Evolutionary conservation across 2,329 filamentous ascomycete species (phyloP), one percentile per base, ranked within the genome.

Genomic region (Ramularia endophylla): DNA sequence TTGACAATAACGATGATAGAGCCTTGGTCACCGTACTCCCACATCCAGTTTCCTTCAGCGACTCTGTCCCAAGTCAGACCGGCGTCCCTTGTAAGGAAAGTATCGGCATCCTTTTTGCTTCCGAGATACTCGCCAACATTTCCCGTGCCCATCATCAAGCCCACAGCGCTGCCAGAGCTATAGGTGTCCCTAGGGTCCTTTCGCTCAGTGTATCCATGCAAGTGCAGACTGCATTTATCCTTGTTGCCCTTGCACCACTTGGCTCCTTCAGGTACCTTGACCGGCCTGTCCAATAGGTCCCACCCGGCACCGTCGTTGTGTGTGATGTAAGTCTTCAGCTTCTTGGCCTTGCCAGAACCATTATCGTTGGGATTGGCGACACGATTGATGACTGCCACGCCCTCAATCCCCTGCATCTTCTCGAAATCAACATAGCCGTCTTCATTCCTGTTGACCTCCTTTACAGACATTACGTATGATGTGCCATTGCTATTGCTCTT

Each of bases 401-500:
- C 92, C 64, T 98, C 90, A 11, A 98, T 72, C 2, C 88, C 88
- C 35, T 85, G 77, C 72, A 95, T 87, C 69, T 94, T 95, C 63
- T 98, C 92, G 64, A 94, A 98, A 61, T 98, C 92, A 32, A 95
- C 90, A 57, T 82, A 95, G 31, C 82, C 88, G 2, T 62, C 54
- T 9, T 74, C 69, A 59, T 95, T 81, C 53, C 87, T 78, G 64
- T 97, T 95, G 59, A 97, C 87, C 15, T 78, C 79, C 36, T 78
- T 71, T 17, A 92, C 73, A 63, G 86, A 94, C 50, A 94, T 70
- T 9, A 95, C 86, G 58, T 95, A 98, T 1, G 85, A 92, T 1
- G 92, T 98, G 40, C 92, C 92, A 60, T 98, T 97, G 56, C 88
- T 95, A 69, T 98, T 98, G 60, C 88, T 95, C 77, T 97, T 98